phyloP scores from a whole-genome alignment of 1,284 basidiomycete genomes.

The Tylopilus orsonianus region DNA sequence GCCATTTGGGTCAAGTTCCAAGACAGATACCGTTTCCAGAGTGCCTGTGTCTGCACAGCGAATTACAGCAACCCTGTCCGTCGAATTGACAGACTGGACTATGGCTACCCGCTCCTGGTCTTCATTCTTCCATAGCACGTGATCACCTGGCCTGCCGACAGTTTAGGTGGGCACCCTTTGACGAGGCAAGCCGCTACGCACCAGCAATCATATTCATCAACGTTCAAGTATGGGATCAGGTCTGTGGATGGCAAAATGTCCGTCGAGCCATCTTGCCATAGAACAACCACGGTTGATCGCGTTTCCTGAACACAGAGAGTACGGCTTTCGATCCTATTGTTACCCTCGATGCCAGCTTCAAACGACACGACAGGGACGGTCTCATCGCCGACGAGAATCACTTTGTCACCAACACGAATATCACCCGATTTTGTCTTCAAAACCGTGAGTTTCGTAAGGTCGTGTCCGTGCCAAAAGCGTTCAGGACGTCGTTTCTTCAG shows the following conservation, averaged over 20 bases:
- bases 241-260: constrained; percentile 61
- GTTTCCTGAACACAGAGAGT: constrained; percentile 71
- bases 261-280: constrained; percentile 86
- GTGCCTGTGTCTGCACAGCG: constrained; percentile 52
- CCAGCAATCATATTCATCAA: constrained; percentile 87
- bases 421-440: constrained; percentile 64
- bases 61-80: constrained; percentile 69
- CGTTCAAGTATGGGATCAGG: constrained; percentile 80
- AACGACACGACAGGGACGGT: constrained; percentile 56
- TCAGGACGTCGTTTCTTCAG: constrained; percentile 63
- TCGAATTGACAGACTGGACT: constrained; percentile 77
- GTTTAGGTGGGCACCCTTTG: constrained; percentile 4
- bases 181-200: constrained; percentile 38
- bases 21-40: constrained; percentile 72
- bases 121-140: constrained; percentile 84
- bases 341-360: constrained; percentile 47
- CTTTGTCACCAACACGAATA: constrained; percentile 68
- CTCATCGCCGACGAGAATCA: constrained; percentile 49
- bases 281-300: constrained; percentile 64
- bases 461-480: constrained; percentile 71
- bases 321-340: constrained; percentile 49
- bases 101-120: constrained; percentile 67
- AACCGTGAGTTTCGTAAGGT: constrained; percentile 67
- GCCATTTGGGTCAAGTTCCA: constrained; percentile 88
- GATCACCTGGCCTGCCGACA: constrained; percentile 79